A percentile compares a stretch with the other conserved stretches of the same genome.
phyloP scores from a whole-genome alignment of 768 basidiomycete genomes.

The Boletus tylopilopsis region DNA sequence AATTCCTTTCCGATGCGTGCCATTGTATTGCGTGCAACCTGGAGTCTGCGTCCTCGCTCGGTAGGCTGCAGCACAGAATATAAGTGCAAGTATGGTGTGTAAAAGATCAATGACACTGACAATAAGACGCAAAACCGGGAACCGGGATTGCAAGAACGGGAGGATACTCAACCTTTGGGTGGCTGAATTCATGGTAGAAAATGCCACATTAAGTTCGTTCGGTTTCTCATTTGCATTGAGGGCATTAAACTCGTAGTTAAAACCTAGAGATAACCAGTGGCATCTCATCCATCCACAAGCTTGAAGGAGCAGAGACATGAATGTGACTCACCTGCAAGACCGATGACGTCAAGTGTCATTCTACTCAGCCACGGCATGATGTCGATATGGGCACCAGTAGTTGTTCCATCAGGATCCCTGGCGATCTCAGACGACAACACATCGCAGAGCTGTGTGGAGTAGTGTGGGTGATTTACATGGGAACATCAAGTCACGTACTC shows the following conservation, averaged over 20 bases:
- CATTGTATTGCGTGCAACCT: slow-evolving; percentile 40
- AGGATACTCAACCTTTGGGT: slow-evolving; percentile 13
- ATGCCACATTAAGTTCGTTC: slow-evolving; percentile 33
- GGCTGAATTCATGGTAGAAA: slow-evolving; percentile 23
- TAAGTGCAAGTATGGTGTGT: background rate
- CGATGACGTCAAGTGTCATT: slow-evolving; percentile 39
- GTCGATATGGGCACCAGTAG: slow-evolving; percentile 22
- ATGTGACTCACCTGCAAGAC: slow-evolving; percentile 31
- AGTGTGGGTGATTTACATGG: background rate
- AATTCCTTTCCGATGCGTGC: slow-evolving; percentile 47
- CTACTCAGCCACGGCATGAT: slow-evolving; percentile 31
- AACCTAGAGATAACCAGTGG: slow-evolving; percentile 18
- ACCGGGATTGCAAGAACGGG: slow-evolving; percentile 29
- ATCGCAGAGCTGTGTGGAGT: slow-evolving; percentile 38
- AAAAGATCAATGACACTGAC: slow-evolving; percentile 26
- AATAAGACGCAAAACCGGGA: slow-evolving; percentile 38
- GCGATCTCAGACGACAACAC: slow-evolving; percentile 36
- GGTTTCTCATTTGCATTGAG: slow-evolving; percentile 23
- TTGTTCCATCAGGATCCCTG: slow-evolving; percentile 16
- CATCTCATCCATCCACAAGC: background rate
- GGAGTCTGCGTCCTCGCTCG: slow-evolving; percentile 11
- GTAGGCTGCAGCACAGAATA: slow-evolving; percentile 18
- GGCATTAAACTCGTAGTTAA: slow-evolving; percentile 35
- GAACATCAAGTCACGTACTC: slow-evolving; percentile 31
- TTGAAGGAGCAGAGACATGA: too few species aligned